Conservation (phyloP, 306 rosid genomes). For the Vigna hirtella region DNA sequence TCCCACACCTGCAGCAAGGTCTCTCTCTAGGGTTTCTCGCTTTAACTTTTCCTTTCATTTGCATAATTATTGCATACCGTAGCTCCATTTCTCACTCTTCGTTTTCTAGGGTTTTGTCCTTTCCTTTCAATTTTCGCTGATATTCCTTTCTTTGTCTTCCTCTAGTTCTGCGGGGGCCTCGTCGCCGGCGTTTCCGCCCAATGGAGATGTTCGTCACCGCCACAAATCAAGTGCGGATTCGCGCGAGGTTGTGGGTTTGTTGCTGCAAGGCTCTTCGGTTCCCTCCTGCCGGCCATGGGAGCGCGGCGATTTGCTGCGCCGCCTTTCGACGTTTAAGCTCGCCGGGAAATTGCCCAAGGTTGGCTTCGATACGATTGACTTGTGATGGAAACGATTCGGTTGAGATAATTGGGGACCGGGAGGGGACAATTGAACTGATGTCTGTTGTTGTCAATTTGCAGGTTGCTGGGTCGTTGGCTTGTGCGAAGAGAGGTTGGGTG, state of each 20-base stretch:
- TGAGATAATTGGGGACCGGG: background rate
- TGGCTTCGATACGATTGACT: conserved; percentile 2
- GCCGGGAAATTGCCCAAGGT: conserved; percentile 93
- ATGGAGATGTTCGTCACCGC: conserved; percentile 62
- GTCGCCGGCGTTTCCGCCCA: conserved; percentile 71
- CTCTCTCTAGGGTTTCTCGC: conserved; percentile 40
- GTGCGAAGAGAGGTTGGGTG: conserved; percentile 97
- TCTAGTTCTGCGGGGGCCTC: conserved; percentile 96
- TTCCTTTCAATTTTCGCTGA: background rate
- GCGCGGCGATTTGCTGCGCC: conserved; percentile 89
- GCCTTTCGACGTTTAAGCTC: conserved; percentile 90
- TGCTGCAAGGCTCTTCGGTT: conserved; percentile 60
- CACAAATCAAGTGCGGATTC: conserved; percentile 79
- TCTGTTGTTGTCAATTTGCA: conserved; percentile 30
- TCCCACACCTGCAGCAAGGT: conserved; percentile 96
- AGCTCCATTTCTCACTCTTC: conserved; percentile 6
- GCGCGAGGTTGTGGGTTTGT: conserved; percentile 61
- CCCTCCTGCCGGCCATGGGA: conserved; percentile 95
- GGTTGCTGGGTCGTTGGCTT: conserved; percentile 72
- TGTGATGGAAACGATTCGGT: conserved; percentile 30
- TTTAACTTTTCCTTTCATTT: background rate
- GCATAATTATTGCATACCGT: background rate
- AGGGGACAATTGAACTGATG: background rate
- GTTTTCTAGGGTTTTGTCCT: conserved; percentile 16
- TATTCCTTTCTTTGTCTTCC: background rate